Evolutionary conservation across 2,329 filamentous ascomycete genomes (phyloP).

Genomic region (Didymella lethalis): DNA sequence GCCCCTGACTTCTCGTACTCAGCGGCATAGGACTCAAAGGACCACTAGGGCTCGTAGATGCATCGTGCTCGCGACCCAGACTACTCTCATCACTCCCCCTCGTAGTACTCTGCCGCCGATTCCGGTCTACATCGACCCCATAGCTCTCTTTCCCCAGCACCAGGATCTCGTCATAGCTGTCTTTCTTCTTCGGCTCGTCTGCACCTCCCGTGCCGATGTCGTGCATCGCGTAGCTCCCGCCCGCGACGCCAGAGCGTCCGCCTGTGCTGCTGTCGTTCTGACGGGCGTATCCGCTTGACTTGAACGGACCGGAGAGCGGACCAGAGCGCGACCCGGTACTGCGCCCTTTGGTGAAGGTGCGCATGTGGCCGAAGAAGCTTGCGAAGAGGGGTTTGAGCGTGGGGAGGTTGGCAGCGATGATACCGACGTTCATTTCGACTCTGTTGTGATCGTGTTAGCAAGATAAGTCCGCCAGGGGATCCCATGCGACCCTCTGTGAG

Average conservation of each 20-base stretch:
- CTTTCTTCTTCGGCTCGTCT: not conserved
- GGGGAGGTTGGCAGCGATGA: slow-evolving; percentile 41
- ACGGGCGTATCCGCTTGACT: not conserved
- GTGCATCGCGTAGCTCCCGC: not conserved
- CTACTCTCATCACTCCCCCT: slow-evolving; percentile 28
- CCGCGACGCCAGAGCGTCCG: not conserved
- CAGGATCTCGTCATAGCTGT: not conserved
- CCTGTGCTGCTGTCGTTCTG: not conserved
- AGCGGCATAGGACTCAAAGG: not conserved
- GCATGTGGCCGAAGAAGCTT: slow-evolving; percentile 33
- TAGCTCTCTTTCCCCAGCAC: not conserved
- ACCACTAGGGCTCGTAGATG: not conserved
- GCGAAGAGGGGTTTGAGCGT: slow-evolving; percentile 41
- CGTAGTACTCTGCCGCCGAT: slow-evolving; percentile 13
- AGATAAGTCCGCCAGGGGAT: not conserved
- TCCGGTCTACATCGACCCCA: slow-evolving; percentile 15
- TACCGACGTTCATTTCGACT: slow-evolving; percentile 45
- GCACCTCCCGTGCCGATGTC: not conserved
- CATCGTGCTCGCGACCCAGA: slow-evolving; percentile 3
- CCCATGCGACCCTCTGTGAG: not conserved
- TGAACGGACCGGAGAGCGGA: not conserved
- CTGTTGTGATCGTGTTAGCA: slow-evolving; percentile 6
- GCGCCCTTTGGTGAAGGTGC: slow-evolving; percentile 31
- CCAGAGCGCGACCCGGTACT: slow-evolving; percentile 16
- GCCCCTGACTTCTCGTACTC: not conserved